A percentile compares a stretch with the other conserved stretches of the same genome.
Evolutionary conservation across 495 filamentous ascomycete species (phyloP).

Genomic region (Penicillium nucicola): DNA sequence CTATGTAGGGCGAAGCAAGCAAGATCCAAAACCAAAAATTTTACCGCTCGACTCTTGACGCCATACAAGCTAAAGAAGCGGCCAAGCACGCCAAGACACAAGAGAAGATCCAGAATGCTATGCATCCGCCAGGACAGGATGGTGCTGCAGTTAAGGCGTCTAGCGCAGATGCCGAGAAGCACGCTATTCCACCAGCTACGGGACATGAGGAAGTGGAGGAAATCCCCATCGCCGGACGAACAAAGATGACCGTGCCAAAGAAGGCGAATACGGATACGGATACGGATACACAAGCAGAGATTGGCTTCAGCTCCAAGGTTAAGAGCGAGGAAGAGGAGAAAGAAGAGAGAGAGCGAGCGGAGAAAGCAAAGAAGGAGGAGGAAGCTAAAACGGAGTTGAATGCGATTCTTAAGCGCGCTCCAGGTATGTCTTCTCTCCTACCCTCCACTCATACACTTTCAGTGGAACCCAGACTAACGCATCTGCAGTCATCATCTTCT

Average conservation of each 20-base stretch:
- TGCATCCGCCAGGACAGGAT: slow-evolving; percentile 33
- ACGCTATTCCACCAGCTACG: slow-evolving; percentile 38
- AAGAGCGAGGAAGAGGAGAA: slow-evolving; percentile 19
- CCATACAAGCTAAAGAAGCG: slow-evolving; percentile 40
- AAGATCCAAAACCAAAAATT: slow-evolving; percentile 47
- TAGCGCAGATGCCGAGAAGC: slow-evolving; percentile 50
- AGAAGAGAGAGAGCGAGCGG: slow-evolving; percentile 16
- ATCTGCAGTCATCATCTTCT: slow-evolving; percentile 82
- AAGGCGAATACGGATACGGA: slow-evolving; percentile 31
- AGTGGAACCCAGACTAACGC: slow-evolving; percentile 12
- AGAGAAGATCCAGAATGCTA: slow-evolving; percentile 28
- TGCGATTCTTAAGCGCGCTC: slow-evolving; percentile 73
- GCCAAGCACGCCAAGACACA: slow-evolving; percentile 28
- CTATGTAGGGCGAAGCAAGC: slow-evolving; percentile 36
- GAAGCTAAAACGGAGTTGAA: slow-evolving; percentile 60
- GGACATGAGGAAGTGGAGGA: slow-evolving; percentile 35
- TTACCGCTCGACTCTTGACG: slow-evolving; percentile 47
- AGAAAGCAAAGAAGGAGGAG: slow-evolving; percentile 17
- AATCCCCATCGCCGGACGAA: slow-evolving; percentile 63
- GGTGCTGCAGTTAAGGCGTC: slow-evolving; percentile 33
- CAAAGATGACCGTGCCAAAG: slow-evolving; percentile 53
- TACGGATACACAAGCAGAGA: slow-evolving; percentile 1
- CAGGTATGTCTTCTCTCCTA: slow-evolving; percentile 62
- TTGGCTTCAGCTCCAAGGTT: neutral
- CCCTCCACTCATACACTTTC: neutral